Evolutionary conservation across 192 early-diverging fungal species (phyloP).

Genomic region (Backusella sp.): DNA sequence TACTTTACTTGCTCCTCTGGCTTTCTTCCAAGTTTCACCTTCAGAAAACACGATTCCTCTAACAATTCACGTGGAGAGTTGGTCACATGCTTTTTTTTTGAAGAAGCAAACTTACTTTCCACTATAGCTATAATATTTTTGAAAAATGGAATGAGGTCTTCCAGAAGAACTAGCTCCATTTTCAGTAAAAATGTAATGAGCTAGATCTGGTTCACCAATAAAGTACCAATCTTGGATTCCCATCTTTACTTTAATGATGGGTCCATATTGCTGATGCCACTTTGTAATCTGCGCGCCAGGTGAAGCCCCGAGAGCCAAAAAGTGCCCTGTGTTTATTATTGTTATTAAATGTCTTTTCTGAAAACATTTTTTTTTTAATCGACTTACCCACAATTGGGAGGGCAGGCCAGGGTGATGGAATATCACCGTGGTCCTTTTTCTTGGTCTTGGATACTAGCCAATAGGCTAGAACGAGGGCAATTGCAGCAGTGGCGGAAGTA

Average conservation of each 20-base stretch:
- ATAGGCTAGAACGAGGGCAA: not conserved
- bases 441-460: not conserved
- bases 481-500: not conserved
- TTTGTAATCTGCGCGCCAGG: not conserved
- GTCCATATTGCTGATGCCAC: not conserved
- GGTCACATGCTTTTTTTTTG: not conserved
- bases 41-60: conserved; percentile 8
- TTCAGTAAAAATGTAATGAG: conserved; percentile 4
- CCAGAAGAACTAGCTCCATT: not conserved
- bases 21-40: not conserved
- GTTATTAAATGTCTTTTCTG: not conserved
- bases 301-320: not conserved
- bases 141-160: not conserved
- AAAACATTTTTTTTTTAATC: not conserved
- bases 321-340: not conserved
- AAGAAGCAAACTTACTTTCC: conserved; percentile 6
- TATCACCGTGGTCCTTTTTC: not conserved
- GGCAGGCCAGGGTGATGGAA: not conserved
- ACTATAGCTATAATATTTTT: not conserved
- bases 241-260: conserved; percentile 9
- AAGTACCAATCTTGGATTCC: not conserved
- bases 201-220: conserved; percentile 6
- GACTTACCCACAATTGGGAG: not conserved
- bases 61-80: not conserved
- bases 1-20: conserved; percentile 14